Conservation (phyloP, 306 rosid genomes). For the Parietaria judaica region DNA sequence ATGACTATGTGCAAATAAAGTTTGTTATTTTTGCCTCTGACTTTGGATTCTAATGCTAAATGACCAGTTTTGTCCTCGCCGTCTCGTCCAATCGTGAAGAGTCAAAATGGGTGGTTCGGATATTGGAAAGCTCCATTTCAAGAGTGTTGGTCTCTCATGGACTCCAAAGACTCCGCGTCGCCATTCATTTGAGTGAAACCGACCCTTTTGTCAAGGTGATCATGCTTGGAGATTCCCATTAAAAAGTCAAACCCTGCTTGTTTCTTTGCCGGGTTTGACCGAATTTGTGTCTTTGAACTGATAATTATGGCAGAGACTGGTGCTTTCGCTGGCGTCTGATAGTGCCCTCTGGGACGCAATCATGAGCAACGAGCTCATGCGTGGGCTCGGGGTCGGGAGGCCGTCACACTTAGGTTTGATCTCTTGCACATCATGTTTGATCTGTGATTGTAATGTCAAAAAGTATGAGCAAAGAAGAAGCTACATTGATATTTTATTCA, state of each 20-base stretch:
- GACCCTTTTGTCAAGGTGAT: conserved; percentile 54
- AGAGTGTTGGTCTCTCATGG: conserved; percentile 34
- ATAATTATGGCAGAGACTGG: conserved; percentile 45
- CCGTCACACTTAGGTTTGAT: conserved; percentile 41
- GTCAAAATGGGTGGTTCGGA: conserved; percentile 28
- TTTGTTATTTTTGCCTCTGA: not conserved
- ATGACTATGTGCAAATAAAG: too few species aligned
- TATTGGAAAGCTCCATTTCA: conserved; percentile 25
- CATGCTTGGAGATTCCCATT: not conserved
- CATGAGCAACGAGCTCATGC: conserved; percentile 35
- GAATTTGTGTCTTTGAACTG: too few species aligned
- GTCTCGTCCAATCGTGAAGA: conserved; percentile 23
- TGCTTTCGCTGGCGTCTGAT: conserved; percentile 57
- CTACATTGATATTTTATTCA: too few species aligned
- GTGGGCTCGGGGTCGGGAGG: conserved; percentile 20
- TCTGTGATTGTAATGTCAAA: not conserved
- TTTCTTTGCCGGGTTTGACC: not conserved
- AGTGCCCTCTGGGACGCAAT: conserved; percentile 60
- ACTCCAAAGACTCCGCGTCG: conserved; percentile 32
- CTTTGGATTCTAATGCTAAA: not conserved
- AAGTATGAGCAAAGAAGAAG: too few species aligned
- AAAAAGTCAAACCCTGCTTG: not conserved
- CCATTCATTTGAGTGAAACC: conserved; percentile 39
- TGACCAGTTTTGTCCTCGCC: conserved; percentile 38
- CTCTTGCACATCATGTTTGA: conserved; percentile 1